A percentile compares a stretch with the other conserved stretches of the same genome.
Evolutionary conservation across 345 rosid genomes (phyloP).

Genomic region (Euphorbia pulcherrima): DNA sequence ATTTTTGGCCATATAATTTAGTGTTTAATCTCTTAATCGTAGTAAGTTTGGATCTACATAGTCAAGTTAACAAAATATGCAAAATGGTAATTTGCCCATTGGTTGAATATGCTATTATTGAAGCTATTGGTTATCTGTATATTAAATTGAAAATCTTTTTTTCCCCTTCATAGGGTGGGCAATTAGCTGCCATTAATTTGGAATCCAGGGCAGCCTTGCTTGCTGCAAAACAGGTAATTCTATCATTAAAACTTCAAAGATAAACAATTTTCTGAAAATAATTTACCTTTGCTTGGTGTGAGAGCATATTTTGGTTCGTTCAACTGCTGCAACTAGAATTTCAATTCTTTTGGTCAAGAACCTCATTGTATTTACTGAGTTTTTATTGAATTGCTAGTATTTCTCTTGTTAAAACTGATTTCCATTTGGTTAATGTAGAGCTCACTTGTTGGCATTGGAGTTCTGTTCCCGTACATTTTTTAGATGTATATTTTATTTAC

Average conservation of each 20-base stretch:
- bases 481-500: neutral
- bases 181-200: conserved; percentile 61
- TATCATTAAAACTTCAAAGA: conserved; percentile 6
- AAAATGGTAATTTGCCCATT: neutral
- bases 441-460: neutral
- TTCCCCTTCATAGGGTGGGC: conserved; percentile 54
- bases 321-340: neutral
- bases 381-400: neutral
- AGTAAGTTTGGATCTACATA: neutral
- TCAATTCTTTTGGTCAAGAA: neutral
- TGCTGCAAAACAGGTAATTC: conserved; percentile 73
- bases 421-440: neutral
- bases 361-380: neutral
- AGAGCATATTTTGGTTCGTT: neutral
- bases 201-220: conserved; percentile 86
- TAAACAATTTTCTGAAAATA: neutral
- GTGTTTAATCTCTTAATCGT: neutral
- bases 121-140: neutral
- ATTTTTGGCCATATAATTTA: neutral
- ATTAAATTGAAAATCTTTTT: neutral
- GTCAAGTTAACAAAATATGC: neutral
- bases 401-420: neutral
- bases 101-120: neutral
- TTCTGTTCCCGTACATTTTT: neutral
- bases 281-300: neutral